Conservation (phyloP, 768 basidiomycete species). For the Suillus lakei region DNA sequence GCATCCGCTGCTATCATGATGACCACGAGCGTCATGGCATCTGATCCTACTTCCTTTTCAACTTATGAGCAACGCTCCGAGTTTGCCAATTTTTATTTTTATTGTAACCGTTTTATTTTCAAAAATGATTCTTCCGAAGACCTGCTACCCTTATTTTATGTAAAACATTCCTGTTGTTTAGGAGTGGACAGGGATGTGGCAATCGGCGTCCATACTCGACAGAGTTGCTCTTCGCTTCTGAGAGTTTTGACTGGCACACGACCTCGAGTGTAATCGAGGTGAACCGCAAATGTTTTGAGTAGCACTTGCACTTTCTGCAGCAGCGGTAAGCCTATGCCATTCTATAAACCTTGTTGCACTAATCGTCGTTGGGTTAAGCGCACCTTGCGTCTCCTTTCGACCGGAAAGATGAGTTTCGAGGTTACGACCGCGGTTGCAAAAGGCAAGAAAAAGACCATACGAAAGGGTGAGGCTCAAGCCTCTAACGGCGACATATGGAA, state of each 20-base stretch:
- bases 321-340: constrained; percentile 6
- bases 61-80: neutral
- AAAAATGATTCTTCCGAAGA: neutral
- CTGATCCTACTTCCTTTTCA: neutral
- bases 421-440: neutral
- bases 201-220: neutral
- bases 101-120: neutral
- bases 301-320: constrained; percentile 16
- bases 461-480: neutral
- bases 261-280: constrained; percentile 11
- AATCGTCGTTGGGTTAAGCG: neutral
- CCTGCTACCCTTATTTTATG: too few species aligned
- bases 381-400: neutral
- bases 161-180: constrained; percentile 6
- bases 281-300: neutral
- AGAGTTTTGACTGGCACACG: too few species aligned
- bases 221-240: too few species aligned
- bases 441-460: neutral
- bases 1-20: neutral
- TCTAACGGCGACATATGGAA: neutral
- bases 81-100: neutral
- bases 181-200: constrained; percentile 18
- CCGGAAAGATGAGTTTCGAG: neutral
- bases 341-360: neutral
- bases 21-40: neutral